Base-by-base conservation (phyloP, 768 basidiomycete species). In the Paxillus ammoniavirescens region DNA sequence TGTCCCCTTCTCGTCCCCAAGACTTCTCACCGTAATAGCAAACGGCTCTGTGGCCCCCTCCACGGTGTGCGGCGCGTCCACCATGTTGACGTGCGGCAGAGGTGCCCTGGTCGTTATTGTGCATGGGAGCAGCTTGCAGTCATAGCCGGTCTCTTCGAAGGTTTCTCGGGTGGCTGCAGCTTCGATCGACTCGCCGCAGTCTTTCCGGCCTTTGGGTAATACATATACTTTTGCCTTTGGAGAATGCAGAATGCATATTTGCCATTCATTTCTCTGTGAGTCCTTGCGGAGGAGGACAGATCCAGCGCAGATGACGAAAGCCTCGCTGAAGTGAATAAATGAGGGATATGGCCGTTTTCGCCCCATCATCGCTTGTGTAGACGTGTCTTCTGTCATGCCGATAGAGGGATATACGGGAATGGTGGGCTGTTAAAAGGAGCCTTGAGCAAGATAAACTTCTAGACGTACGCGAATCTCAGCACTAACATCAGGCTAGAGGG, bases 171-270 rank as follows among this genome's bases (percentile, higher is more conserved):
- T 55, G 0, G 84, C 84, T 2, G 84, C 73, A 1, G 52, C 58
- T 50, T 80, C 77, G 15, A 82, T 68, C 5, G 71, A 67, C 65
- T 86, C 85, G 1, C 77, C 77, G 18, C 72, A 63, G 61, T 86
- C 82, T 61, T 86, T 85, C 31, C 82, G 75, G 5, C 84, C 86
- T 56, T 85, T 86, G 33, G 86, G 81, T 12, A 86, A 76, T 5
- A 82, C 59, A 59, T 67, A 73, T 10, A 59, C 37, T 10, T 49
- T 43, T 45, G 28, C 48, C 14, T 12, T 50, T 31, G 53, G 50
- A 7, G 54, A 55, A 41, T 58, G 52, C 30, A 65, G 43, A 51
- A 65, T 41, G 40, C 56, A 65, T 40, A 60, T 56, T 41, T 65
- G 47, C 50, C 49, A 55, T 14, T 37, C 42, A 33, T 14, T 43